A percentile compares a stretch with the other conserved stretches of the same genome.
These are phyloP conservation scores for Aspergillus neoniger DNA, from an alignment of 2,329 filamentous ascomycete genomes.

Conservation along the genomic window DNA sequence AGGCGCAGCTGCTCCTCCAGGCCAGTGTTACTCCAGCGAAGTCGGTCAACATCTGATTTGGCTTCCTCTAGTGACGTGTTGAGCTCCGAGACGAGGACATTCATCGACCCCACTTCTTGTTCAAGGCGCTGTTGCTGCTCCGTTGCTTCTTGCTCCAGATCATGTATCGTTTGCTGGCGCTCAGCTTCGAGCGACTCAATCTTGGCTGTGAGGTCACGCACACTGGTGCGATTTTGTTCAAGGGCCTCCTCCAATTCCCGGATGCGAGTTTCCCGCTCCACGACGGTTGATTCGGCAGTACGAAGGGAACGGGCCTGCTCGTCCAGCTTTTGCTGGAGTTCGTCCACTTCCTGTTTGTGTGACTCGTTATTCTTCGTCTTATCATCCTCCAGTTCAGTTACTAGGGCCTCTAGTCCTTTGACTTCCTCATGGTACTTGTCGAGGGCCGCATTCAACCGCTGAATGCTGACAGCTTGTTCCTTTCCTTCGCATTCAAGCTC, in stretches of 20 bases:
- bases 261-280: constrained; percentile 38
- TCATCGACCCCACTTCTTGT: constrained; percentile 42
- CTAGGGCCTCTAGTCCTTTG: constrained; percentile 45
- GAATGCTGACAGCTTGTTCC: constrained; percentile 45
- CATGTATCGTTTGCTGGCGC: constrained; percentile 25
- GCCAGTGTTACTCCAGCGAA: constrained; percentile 37
- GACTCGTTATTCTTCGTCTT: constrained; percentile 31
- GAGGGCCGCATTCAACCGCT: constrained; percentile 45
- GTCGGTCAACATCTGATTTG: constrained; percentile 38
- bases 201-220: constrained; percentile 37
- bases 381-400: constrained; percentile 45
- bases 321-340: constrained; percentile 38
- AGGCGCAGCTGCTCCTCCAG: constrained; percentile 41
- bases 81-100: constrained; percentile 44
- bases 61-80: constrained; percentile 42
- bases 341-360: constrained; percentile 33
- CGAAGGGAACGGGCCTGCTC: constrained; percentile 36
- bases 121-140: constrained; percentile 33
- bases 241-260: constrained; percentile 39
- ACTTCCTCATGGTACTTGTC: constrained; percentile 48
- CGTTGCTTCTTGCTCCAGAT: constrained; percentile 25
- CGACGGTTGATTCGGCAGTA: constrained; percentile 38
- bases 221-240: constrained; percentile 36
- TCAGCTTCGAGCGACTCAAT: constrained; percentile 39
- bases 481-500: constrained; percentile 43